Evolutionary conservation across 768 basidiomycete genomes (phyloP).

Genomic region (Clitopilus hobsonii): DNA sequence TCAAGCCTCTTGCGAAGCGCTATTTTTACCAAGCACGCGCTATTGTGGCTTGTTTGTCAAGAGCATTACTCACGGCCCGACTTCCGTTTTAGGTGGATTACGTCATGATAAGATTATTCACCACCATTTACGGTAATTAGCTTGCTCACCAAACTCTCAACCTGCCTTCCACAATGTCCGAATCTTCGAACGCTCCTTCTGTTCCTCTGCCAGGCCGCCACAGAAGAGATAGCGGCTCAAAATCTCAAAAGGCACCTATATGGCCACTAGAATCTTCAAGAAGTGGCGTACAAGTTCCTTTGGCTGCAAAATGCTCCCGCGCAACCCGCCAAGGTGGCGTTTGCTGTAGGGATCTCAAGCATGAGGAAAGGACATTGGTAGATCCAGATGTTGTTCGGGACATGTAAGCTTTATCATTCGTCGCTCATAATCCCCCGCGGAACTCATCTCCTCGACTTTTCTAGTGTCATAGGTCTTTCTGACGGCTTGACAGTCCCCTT

Average conservation of each 20-base stretch:
- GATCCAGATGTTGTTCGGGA: conserved; percentile 88
- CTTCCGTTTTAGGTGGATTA: not conserved
- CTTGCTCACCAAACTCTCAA: not conserved
- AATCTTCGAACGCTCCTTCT: conserved; percentile 17
- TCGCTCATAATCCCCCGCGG: not conserved
- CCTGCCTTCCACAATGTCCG: not conserved
- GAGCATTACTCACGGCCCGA: not conserved
- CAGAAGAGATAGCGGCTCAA: conserved; percentile 11
- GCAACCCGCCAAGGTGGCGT: conserved; percentile 54
- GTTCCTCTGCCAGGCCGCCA: conserved; percentile 29
- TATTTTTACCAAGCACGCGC: too few species aligned
- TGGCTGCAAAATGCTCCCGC: conserved; percentile 55
- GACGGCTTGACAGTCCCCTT: conserved; percentile 92
- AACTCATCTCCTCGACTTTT: conserved; percentile 5
- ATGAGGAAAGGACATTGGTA: conserved; percentile 75
- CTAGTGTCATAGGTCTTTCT: conserved; percentile 88
- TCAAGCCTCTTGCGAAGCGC: too few species aligned
- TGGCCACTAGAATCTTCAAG: conserved; percentile 56
- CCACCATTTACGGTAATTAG: not conserved
- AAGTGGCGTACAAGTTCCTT: conserved; percentile 34
- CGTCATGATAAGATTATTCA: not conserved
- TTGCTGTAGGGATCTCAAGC: conserved; percentile 87
- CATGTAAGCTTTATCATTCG: conserved; percentile 48
- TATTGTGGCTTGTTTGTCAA: not conserved
- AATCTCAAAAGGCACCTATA: conserved; percentile 44